Conservation (phyloP, 2,329 filamentous ascomycete species). For the Chalaropsis thielavioides region DNA sequence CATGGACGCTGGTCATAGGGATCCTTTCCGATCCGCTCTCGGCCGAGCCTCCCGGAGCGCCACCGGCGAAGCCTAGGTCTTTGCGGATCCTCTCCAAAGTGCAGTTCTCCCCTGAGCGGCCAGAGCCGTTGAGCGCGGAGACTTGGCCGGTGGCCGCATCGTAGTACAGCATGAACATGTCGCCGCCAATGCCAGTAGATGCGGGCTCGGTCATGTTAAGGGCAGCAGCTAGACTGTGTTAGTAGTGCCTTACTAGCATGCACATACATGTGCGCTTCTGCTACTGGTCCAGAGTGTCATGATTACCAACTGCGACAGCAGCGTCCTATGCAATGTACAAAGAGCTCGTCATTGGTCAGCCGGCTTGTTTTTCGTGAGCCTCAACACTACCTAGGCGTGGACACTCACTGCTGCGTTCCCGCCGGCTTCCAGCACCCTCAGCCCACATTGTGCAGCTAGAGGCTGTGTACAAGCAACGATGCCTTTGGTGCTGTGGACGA, state of each 20-base stretch:
- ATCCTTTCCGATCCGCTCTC: slow-evolving; percentile 45
- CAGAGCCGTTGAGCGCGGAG: slow-evolving; percentile 80
- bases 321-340: slow-evolving; percentile 51
- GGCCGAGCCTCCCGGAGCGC: slow-evolving; percentile 39
- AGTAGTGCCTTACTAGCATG: neutral
- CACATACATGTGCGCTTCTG: neutral
- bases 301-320: slow-evolving; percentile 75
- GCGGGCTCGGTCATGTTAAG: slow-evolving; percentile 88
- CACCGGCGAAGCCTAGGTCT: slow-evolving; percentile 51
- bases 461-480: slow-evolving; percentile 87
- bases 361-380: neutral
- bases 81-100: slow-evolving; percentile 56
- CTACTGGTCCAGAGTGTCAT: neutral
- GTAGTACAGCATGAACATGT: slow-evolving; percentile 94
- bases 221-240: slow-evolving; percentile 51
- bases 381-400: neutral
- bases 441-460: slow-evolving; percentile 73
- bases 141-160: slow-evolving; percentile 70
- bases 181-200: slow-evolving; percentile 88
- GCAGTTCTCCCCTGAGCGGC: slow-evolving; percentile 56
- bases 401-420: slow-evolving; percentile 78
- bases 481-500: slow-evolving; percentile 83
- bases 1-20: slow-evolving; percentile 60
- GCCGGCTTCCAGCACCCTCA: slow-evolving; percentile 69
- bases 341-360: slow-evolving; percentile 7